phyloP scores from a whole-genome alignment of 129 eudicot genomes.

The Flaveria bidentis region DNA sequence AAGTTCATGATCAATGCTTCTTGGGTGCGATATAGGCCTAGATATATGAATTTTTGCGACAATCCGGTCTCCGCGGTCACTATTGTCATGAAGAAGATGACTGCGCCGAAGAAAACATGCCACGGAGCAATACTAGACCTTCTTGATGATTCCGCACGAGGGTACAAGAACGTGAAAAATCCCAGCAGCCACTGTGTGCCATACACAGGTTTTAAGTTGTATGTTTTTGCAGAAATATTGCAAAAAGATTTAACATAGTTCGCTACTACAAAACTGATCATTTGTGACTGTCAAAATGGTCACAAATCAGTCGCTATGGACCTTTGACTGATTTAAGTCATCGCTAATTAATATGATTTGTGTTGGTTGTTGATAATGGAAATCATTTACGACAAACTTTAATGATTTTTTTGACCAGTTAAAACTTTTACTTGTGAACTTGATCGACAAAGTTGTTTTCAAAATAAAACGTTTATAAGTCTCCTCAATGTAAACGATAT shows the following conservation, averaged over 20 bases:
- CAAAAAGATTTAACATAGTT: neutral
- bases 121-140: constrained; percentile 60
- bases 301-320: neutral
- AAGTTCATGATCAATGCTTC: constrained; percentile 75
- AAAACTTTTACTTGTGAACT: too few relatives aligned
- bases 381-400: too few relatives aligned
- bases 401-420: too few relatives aligned
- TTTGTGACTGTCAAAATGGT: neutral
- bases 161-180: constrained; percentile 56
- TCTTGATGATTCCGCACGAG: constrained; percentile 38
- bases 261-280: neutral
- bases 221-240: neutral
- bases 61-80: constrained; percentile 56
- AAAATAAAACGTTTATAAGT: too few relatives aligned
- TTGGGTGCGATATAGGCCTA: constrained; percentile 36
- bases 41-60: constrained; percentile 44
- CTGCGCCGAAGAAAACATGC: constrained; percentile 55
- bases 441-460: too few relatives aligned
- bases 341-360: too few relatives aligned
- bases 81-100: constrained; percentile 61
- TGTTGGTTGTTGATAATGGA: too few relatives aligned
- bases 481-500: too few relatives aligned
- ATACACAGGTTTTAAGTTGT: neutral
- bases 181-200: constrained; percentile 54
- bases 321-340: neutral